phyloP scores from a whole-genome alignment of 306 rosid species.

The Cucumis melo region DNA sequence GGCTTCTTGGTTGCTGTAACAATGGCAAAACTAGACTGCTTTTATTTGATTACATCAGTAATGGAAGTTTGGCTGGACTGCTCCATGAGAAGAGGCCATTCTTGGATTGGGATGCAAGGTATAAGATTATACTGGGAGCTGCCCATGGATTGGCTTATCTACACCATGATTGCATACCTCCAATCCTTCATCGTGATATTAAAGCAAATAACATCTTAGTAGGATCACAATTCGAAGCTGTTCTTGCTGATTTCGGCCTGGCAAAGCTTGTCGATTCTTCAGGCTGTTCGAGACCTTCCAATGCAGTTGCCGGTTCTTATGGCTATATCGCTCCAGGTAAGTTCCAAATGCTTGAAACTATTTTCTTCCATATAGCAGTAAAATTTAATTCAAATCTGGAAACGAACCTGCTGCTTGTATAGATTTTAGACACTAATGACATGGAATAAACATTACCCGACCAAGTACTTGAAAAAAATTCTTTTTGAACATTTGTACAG shows the following conservation, averaged over 20 bases:
- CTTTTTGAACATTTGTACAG: too few species aligned
- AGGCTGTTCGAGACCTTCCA: slow-evolving; percentile 44
- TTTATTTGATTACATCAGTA: slow-evolving; percentile 73
- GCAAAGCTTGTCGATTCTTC: slow-evolving; percentile 59
- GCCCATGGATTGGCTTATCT: slow-evolving; percentile 92
- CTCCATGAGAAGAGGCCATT: slow-evolving; percentile 73
- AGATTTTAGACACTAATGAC: background rate
- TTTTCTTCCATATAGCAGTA: background rate
- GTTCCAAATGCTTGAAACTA: slow-evolving; percentile 1
- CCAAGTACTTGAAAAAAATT: too few species aligned
- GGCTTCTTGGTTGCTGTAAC: slow-evolving; percentile 75
- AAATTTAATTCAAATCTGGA: background rate
- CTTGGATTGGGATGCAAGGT: slow-evolving; percentile 96
- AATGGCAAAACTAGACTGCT: slow-evolving; percentile 71
- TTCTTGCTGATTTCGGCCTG: slow-evolving; percentile 85
- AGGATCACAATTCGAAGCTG: slow-evolving; percentile 72
- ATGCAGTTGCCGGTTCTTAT: slow-evolving; percentile 74
- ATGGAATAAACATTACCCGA: too few species aligned
- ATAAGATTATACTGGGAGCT: slow-evolving; percentile 66
- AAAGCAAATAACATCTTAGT: slow-evolving; percentile 88
- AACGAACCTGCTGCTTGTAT: background rate
- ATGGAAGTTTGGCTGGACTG: slow-evolving; percentile 61
- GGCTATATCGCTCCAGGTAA: slow-evolving; percentile 96
- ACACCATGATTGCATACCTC: slow-evolving; percentile 91
- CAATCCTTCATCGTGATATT: slow-evolving; percentile 68